Evolutionary conservation across 2,329 filamentous ascomycete genomes (phyloP), one percentile per base, ranked within the genome.

Genomic region (Leptodontidium sp.): DNA sequence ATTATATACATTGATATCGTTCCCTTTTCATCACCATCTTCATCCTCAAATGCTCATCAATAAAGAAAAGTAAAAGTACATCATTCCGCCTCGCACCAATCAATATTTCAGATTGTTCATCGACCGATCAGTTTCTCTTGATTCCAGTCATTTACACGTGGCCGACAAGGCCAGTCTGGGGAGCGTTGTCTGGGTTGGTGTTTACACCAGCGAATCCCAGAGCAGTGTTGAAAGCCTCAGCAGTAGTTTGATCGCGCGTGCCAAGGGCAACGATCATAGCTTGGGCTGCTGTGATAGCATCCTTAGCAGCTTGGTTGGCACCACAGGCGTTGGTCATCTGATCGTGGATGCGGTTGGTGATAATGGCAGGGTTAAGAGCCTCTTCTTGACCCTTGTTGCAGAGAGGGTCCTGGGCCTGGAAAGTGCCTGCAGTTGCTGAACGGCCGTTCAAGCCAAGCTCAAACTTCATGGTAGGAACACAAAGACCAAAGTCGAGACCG

Each of bases 341-440:
- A 79, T 92, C 89, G 79, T 87, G 89, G 78, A 92, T 88, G 70
- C 88, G 86, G 84, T 90, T 91, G 78, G 88, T 90, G 82, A 92
- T 92, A 83, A 92, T 92, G 81, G 87, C 86, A 67, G 89, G 89
- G 86, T 92, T 91, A 61, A 91, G 82, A 12, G 89, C 89, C 77
- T 91, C 90, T 74, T 88, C 80, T 79, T 92, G 89, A 63, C 86
- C 86, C 77, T 87, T 81, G 72, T 84, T 84, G 68, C 90, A 85
- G n/a, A 86, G 80, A 11, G 87, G 81, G 77, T 92, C 90, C 61
- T 85, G 85, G 61, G 90, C 86, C 78, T 90, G 87, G 86, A 92
- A 92, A 61, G 89, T 91, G 79, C 86, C 88, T 79, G 91, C 89
- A 67, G 81, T 83, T 21, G 83, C 83, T 12, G 81, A 77, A 66